These are phyloP conservation scores for Mesembryanthemum crystallinum DNA, from an alignment of 148 eudicot genomes.

Conservation along the genomic window DNA sequence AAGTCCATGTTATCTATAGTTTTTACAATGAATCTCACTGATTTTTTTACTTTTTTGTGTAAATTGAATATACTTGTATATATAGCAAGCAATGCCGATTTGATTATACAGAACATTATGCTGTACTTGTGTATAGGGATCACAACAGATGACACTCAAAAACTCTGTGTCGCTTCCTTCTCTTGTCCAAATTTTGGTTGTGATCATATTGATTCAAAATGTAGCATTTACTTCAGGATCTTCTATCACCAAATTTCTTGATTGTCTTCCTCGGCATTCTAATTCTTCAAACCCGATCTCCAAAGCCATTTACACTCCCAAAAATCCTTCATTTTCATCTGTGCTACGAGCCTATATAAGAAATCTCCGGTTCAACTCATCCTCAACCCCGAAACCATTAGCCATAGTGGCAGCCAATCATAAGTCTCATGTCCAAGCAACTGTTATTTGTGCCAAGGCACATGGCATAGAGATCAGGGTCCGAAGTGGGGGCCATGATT, in stretches of 20 bases:
- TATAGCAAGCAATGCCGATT: too few relatives aligned
- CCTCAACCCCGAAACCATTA: conserved; percentile 42
- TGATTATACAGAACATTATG: too few relatives aligned
- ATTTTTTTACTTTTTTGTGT: too few relatives aligned
- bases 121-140: background rate
- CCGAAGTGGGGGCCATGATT: conserved; percentile 45
- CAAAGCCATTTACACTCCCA: conserved; percentile 25
- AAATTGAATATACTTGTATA: too few relatives aligned
- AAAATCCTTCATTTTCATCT: conserved; percentile 24
- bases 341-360: conserved; percentile 30
- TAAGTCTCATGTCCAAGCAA: conserved; percentile 38
- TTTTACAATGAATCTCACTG: too few relatives aligned
- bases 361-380: conserved; percentile 39
- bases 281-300: conserved; percentile 23
- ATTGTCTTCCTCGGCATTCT: conserved; percentile 26
- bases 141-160: conserved; percentile 12
- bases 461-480: conserved; percentile 34
- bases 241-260: conserved; percentile 11
- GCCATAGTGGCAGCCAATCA: conserved; percentile 36
- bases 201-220: background rate
- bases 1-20: too few relatives aligned
- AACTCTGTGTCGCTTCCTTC: background rate
- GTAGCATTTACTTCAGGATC: background rate
- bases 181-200: conserved; percentile 6
- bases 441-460: conserved; percentile 34